Percentiles rank a stretch among this genome's conserved stretches.
phyloP scores from a whole-genome alignment of 1,139 yeast species.

The Blastobotrys proliferans region DNA sequence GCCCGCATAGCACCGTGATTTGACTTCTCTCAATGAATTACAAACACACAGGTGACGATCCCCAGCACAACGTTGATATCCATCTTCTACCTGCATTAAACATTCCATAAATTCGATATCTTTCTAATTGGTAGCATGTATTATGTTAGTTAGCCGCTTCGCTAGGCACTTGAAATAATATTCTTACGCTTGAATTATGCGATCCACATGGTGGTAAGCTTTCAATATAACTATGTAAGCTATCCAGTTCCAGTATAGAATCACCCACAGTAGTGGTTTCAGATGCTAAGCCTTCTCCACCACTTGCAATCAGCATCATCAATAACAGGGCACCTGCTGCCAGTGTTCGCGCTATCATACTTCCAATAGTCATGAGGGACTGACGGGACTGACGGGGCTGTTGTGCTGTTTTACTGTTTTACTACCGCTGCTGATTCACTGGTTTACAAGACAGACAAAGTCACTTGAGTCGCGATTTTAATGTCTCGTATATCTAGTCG shows the following conservation, averaged over 20 bases:
- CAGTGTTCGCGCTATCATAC: too few relatives aligned
- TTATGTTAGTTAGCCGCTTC: neutral
- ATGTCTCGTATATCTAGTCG: too few relatives aligned
- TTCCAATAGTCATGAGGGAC: too few relatives aligned
- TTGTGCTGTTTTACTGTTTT: too few relatives aligned
- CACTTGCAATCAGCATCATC: too few relatives aligned
- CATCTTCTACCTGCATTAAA: slow-evolving; percentile 12
- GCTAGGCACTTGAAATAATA: neutral
- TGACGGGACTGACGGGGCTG: too few relatives aligned
- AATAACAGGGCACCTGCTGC: too few relatives aligned
- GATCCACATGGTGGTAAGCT: slow-evolving; percentile 11
- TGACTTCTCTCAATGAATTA: slow-evolving; percentile 9
- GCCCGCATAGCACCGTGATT: slow-evolving; percentile 9
- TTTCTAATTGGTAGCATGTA: neutral
- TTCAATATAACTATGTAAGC: slow-evolving; percentile 8
- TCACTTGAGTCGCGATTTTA: too few relatives aligned
- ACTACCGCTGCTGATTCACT: too few relatives aligned
- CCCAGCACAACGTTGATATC: slow-evolving; percentile 12
- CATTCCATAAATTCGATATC: slow-evolving; percentile 1
- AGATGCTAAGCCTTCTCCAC: too few relatives aligned
- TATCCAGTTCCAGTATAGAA: slow-evolving; percentile 1
- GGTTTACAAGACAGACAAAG: too few relatives aligned
- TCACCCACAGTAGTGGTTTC: too few relatives aligned
- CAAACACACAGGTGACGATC: slow-evolving; percentile 13
- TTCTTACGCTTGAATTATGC: neutral